Evolutionary conservation across 257 asterid genomes (phyloP).

Genomic region (Apocynum venetum): DNA sequence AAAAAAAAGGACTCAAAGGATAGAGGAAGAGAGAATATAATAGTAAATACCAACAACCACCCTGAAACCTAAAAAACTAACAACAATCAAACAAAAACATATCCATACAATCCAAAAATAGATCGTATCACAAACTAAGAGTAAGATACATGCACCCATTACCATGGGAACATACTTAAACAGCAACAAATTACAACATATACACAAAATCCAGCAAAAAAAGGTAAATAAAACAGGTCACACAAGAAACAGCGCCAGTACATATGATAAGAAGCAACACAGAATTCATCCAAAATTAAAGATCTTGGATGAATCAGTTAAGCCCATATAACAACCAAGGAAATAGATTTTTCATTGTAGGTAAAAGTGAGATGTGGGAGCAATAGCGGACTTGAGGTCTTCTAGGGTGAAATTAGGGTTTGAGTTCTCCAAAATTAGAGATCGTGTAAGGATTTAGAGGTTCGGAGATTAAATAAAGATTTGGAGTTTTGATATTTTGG

Average conservation of each 20-base stretch:
- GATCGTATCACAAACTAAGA: neutral
- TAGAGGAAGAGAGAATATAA: neutral
- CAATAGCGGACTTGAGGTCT: constrained; percentile 46
- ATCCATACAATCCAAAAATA: neutral
- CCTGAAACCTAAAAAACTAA: neutral
- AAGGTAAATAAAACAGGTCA: neutral
- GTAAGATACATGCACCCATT: neutral
- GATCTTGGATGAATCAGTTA: neutral
- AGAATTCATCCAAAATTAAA: neutral
- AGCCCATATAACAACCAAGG: neutral
- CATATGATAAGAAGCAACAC: neutral
- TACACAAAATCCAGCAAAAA: neutral
- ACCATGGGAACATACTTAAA: neutral
- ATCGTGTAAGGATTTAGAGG: constrained; percentile 45
- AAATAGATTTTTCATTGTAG: constrained; percentile 49
- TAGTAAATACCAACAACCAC: neutral
- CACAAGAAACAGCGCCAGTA: neutral
- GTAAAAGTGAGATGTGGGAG: constrained; percentile 42
- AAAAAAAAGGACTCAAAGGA: neutral
- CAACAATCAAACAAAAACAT: neutral
- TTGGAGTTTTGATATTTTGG: constrained; percentile 29
- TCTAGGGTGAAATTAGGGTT: constrained; percentile 52
- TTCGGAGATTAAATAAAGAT: constrained; percentile 61
- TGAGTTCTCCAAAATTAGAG: constrained; percentile 41
- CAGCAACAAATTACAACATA: neutral